Evolutionary conservation across 352 stramenopile genomes (phyloP), one percentile per base, ranked within the genome.

Genomic region (Phytophthora agathidicida): DNA sequence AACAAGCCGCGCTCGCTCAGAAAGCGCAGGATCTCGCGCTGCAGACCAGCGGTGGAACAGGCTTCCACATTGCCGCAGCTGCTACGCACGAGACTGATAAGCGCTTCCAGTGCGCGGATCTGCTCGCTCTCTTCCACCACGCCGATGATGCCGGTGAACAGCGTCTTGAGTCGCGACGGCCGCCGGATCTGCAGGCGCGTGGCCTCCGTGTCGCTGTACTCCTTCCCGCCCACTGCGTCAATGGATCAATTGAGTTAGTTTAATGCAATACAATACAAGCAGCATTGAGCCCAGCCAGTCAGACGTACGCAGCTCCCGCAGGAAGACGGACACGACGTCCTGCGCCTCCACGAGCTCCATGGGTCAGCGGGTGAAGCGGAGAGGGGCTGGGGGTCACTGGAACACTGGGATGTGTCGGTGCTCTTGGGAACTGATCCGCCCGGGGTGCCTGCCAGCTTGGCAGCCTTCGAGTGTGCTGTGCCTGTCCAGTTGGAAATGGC

Each of bases 41-140:
- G 85, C 14, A 94, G 63, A 0, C 80, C 82, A n/a, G 74, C 79
- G 37, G 76, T 80, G 19, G 73, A 85, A 44, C 83, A 93, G 16
- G 80, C 76, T 33, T 94, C 83, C 14, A 91, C 75, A 54, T 92
- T 94, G 27, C 75, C 71, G 55, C 81, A 93, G 56, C 73, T 90
- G 56, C 75, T 88, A 23, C 76, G 81, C 35, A 93, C 81, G 39
- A 94, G 79, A 31, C 82, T 88, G 47, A 92, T 88, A 33, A 93
- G 61, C 55, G 83, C 78, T 22, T 92, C 82, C 10, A 93, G 54
- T 24, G 80, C 73, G 58, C 77, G 71, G 16, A 85, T 68, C 63
- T 94, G 84, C 38, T 90, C 73, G n/a, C 68, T 65, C 32, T 91
- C 82, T 3, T 80, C 71, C 17, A 94, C 17, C 31, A 85, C 76